These are phyloP conservation scores for Aplosporella prunicola DNA, from an alignment of 2,329 filamentous ascomycete genomes.

Conservation along the genomic window DNA sequence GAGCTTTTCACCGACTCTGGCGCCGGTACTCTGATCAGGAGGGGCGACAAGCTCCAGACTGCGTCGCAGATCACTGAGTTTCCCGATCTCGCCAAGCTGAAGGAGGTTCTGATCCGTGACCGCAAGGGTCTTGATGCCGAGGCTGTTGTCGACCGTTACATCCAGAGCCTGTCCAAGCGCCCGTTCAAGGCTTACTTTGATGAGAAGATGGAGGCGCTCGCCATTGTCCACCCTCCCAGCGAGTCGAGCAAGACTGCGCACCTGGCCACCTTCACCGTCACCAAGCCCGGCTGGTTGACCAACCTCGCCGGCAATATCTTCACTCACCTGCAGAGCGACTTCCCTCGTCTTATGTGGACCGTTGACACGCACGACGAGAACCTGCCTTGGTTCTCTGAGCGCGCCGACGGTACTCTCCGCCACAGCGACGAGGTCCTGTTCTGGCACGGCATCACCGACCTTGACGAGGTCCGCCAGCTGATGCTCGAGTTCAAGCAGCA, in stretches of 20 bases:
- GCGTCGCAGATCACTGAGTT: constrained; percentile 65
- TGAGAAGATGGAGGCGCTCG: constrained; percentile 84
- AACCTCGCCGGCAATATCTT: constrained; percentile 96
- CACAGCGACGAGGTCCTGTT: constrained; percentile 82
- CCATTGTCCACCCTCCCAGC: constrained; percentile 70
- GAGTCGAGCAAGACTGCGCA: constrained; percentile 63
- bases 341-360: constrained; percentile 88
- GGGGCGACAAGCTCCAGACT: constrained; percentile 80
- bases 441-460: constrained; percentile 71
- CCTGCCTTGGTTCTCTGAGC: constrained; percentile 95
- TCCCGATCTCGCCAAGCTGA: constrained; percentile 64
- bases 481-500: constrained; percentile 79
- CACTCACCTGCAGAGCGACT: constrained; percentile 84
- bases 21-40: constrained; percentile 82
- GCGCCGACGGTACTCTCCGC: constrained; percentile 84
- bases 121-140: constrained; percentile 71
- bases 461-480: constrained; percentile 70
- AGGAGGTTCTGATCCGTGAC: constrained; percentile 73
- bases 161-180: constrained; percentile 65
- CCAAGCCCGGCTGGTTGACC: constrained; percentile 86
- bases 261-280: constrained; percentile 83
- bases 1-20: constrained; percentile 95
- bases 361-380: constrained; percentile 95
- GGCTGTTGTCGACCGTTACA: constrained; percentile 76
- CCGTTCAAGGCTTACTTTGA: constrained; percentile 93